phyloP scores from a whole-genome alignment of 208 protist genomes.

The Trypanosoma lewisi region DNA sequence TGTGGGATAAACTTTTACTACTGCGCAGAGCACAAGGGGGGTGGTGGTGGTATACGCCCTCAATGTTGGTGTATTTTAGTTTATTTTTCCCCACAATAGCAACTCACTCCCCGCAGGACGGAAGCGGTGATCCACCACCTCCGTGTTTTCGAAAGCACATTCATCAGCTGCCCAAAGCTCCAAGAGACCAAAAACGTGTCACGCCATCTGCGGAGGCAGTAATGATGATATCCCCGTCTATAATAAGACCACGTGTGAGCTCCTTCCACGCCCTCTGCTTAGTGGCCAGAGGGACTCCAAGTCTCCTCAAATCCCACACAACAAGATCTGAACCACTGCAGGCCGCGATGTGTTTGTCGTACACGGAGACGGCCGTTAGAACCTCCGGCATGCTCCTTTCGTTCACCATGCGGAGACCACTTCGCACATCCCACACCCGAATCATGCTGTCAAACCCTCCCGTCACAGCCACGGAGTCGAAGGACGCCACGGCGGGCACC shows the following conservation, averaged over 20 bases:
- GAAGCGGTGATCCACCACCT: no score
- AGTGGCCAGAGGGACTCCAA: constrained; percentile 48
- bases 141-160: neutral
- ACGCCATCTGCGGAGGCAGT: constrained; percentile 87
- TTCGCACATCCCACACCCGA: constrained; percentile 80
- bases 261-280: constrained; percentile 83
- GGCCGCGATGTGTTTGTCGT: constrained; percentile 59
- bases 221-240: constrained; percentile 70
- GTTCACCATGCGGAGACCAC: constrained; percentile 54
- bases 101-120: no score
- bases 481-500: constrained; percentile 77
- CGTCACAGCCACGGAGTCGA: constrained; percentile 60
- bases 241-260: constrained; percentile 80
- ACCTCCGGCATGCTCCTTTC: constrained; percentile 65
- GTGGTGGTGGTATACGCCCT: no score
- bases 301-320: constrained; percentile 80
- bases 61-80: no score
- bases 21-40: no score
- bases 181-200: constrained; percentile 64
- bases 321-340: constrained; percentile 81
- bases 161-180: neutral
- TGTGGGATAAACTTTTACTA: no score
- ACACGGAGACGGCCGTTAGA: constrained; percentile 74
- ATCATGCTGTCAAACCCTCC: constrained; percentile 83
- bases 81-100: no score